A percentile compares a stretch with the other conserved stretches of the same genome.
These are phyloP conservation scores for Ceratocystis colombiana DNA, from an alignment of 2,329 filamentous ascomycete species.

Conservation along the genomic window DNA sequence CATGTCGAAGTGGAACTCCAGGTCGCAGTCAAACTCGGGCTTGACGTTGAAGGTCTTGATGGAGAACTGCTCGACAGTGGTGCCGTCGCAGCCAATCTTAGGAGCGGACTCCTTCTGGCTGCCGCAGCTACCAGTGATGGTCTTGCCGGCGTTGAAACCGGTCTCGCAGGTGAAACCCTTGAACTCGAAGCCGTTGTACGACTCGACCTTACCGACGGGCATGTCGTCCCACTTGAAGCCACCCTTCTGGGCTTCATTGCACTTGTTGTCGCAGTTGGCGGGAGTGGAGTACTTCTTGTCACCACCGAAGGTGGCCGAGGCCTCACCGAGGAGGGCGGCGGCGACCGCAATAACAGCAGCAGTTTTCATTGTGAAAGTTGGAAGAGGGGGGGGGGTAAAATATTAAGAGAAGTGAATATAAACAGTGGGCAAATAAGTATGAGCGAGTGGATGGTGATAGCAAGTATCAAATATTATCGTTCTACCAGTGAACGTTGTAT, in stretches of 20 bases:
- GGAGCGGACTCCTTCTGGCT: constrained; percentile 41
- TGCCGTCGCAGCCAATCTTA: constrained; percentile 46
- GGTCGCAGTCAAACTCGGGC: constrained; percentile 62
- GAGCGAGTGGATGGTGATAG: constrained; percentile 31
- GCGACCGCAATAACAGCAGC: constrained; percentile 39
- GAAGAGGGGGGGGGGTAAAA: constrained; percentile 27
- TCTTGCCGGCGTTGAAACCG: constrained; percentile 41
- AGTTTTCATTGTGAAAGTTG: constrained; percentile 40
- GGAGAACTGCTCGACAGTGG: constrained; percentile 54
- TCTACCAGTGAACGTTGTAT: constrained; percentile 26
- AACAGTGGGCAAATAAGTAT: constrained; percentile 29
- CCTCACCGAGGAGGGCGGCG: constrained; percentile 43
- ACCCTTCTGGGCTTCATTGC: constrained; percentile 54
- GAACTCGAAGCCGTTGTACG: constrained; percentile 65
- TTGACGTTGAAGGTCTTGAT: constrained; percentile 64
- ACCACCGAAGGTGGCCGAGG: constrained; percentile 37
- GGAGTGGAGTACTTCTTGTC: constrained; percentile 52
- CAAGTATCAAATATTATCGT: constrained; percentile 30
- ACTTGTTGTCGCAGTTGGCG: constrained; percentile 65
- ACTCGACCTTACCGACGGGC: constrained; percentile 47
- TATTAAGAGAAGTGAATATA: constrained; percentile 25
- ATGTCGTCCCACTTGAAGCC: constrained; percentile 68
- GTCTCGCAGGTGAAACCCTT: constrained; percentile 58
- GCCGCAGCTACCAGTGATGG: constrained; percentile 50
- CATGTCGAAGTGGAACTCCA: constrained; percentile 85